A percentile compares a stretch with the other conserved stretches of the same genome.
phyloP scores from a whole-genome alignment of 2,329 filamentous ascomycete species.

The Diaporthe ilicicola region DNA sequence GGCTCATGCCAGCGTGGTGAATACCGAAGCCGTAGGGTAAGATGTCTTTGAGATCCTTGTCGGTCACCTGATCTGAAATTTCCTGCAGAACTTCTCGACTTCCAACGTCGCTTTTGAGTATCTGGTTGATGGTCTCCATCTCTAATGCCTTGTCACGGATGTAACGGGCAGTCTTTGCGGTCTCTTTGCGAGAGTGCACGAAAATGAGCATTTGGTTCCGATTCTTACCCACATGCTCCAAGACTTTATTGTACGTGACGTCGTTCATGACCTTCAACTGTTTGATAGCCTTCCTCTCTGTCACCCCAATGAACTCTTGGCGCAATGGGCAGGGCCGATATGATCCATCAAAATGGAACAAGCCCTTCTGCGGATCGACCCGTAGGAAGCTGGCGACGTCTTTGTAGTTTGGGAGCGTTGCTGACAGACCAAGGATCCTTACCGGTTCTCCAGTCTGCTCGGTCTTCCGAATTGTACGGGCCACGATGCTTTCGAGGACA shows the following conservation, averaged over 20 bases:
- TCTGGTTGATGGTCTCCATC: constrained; percentile 95
- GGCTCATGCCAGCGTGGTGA: constrained; percentile 96
- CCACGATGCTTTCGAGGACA: constrained; percentile 96
- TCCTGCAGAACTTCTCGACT: constrained; percentile 88
- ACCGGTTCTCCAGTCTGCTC: constrained; percentile 96
- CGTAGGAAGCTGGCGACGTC: constrained; percentile 96
- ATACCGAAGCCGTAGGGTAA: constrained; percentile 97
- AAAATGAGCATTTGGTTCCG: constrained; percentile 99
- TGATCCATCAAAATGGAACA: constrained; percentile 96
- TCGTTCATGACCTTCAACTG: constrained; percentile 99
- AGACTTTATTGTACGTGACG: constrained; percentile 95
- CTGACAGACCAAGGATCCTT: constrained; percentile 89
- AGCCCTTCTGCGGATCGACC: constrained; percentile 82
- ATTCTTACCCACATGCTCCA: constrained; percentile 93
- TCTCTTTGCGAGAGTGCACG: constrained; percentile 97
- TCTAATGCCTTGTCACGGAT: constrained; percentile 98
- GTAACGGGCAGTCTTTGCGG: constrained; percentile 95
- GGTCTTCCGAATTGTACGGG: constrained; percentile 88
- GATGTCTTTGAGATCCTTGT: constrained; percentile 90
- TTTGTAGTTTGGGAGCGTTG: constrained; percentile 94
- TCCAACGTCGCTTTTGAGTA: constrained; percentile 90
- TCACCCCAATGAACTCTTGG: constrained; percentile 97
- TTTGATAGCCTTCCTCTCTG: constrained; percentile 98
- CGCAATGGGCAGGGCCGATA: constrained; percentile 93
- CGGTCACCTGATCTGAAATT: constrained; percentile 82